Evolutionary conservation across 768 basidiomycete species (phyloP).

Genomic region (Sporobolomyces pararoseus): DNA sequence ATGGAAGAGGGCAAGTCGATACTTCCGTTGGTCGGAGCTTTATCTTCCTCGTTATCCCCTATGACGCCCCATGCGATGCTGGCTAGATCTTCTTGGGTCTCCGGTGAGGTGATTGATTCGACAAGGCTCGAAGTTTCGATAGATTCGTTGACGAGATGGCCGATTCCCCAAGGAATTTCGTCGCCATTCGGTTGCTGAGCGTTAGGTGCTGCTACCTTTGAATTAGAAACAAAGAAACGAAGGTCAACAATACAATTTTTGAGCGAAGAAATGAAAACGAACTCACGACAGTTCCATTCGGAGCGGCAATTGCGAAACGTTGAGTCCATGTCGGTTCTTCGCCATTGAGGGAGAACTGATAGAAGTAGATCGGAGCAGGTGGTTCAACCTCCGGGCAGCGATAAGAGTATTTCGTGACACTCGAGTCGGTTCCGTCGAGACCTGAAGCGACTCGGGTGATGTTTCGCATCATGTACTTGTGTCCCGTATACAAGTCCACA

Average conservation of each 20-base stretch:
- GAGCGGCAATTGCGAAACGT: constrained; percentile 33
- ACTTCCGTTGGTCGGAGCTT: too few species aligned
- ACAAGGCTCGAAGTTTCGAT: neutral
- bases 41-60: neutral
- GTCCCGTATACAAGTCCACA: constrained; percentile 34
- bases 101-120: neutral
- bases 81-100: neutral
- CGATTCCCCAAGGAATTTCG: constrained; percentile 38
- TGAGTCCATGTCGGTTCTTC: constrained; percentile 27
- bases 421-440: constrained; percentile 32
- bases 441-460: constrained; percentile 25
- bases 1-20: too few species aligned
- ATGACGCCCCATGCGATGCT: neutral
- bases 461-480: constrained; percentile 27
- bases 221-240: neutral
- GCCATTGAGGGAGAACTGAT: constrained; percentile 32
- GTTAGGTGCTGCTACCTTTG: constrained; percentile 26
- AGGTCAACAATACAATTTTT: too few species aligned
- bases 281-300: constrained; percentile 24
- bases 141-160: constrained; percentile 8
- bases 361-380: constrained; percentile 41
- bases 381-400: constrained; percentile 35
- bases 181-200: constrained; percentile 22
- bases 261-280: too few species aligned
- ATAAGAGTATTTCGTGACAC: constrained; percentile 9